Conservation (phyloP, 306 rosid genomes). For the Acacia acuminata region DNA sequence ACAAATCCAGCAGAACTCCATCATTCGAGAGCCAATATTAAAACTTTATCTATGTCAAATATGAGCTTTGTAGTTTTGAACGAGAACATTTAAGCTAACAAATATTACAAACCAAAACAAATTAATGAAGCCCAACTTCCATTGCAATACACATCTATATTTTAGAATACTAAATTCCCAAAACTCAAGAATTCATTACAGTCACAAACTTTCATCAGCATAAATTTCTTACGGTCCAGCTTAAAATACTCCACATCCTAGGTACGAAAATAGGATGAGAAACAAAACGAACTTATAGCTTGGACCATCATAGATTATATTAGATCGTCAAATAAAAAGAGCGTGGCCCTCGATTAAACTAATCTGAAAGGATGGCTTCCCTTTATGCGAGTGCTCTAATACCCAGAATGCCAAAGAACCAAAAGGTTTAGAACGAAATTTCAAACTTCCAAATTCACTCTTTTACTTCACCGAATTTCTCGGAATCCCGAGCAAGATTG, state of each 20-base stretch:
- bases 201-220: slow-evolving; percentile 31
- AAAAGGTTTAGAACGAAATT: slow-evolving; percentile 27
- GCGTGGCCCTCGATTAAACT: slow-evolving; percentile 25
- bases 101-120: slow-evolving; percentile 18
- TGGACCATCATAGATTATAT: slow-evolving; percentile 30
- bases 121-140: slow-evolving; percentile 8
- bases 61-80: not conserved
- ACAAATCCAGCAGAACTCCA: slow-evolving; percentile 8
- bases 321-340: slow-evolving; percentile 33
- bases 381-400: slow-evolving; percentile 17
- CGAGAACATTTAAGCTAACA: slow-evolving; percentile 18
- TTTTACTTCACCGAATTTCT: slow-evolving; percentile 27
- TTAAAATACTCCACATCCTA: not conserved
- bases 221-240: slow-evolving; percentile 35
- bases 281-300: slow-evolving; percentile 13
- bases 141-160: not conserved
- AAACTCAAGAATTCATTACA: slow-evolving; percentile 16
- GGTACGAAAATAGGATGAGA: slow-evolving; percentile 9
- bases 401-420: slow-evolving; percentile 32
- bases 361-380: slow-evolving; percentile 23
- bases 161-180: slow-evolving; percentile 22
- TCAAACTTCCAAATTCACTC: slow-evolving; percentile 35
- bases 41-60: not conserved
- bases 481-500: slow-evolving; percentile 36
- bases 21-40: not conserved